phyloP scores from a whole-genome alignment of 2,329 filamentous ascomycete species.

The Acarospora socialis region DNA sequence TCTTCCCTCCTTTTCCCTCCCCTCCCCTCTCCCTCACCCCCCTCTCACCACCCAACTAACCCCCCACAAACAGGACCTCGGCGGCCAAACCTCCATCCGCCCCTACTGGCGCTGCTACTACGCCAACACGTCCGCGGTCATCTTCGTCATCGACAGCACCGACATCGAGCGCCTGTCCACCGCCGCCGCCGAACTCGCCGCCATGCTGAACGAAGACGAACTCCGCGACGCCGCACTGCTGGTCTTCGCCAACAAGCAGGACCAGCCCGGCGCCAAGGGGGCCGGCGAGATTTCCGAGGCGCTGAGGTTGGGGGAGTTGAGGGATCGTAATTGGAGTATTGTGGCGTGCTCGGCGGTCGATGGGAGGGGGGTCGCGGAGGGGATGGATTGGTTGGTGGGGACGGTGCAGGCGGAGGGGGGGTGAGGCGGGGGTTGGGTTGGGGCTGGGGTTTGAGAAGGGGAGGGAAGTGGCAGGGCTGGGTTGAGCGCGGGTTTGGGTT shows the following conservation, averaged over 20 bases:
- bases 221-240: slow-evolving; percentile 81
- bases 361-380: slow-evolving; percentile 84
- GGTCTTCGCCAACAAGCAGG: slow-evolving; percentile 98
- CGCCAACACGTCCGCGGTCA: slow-evolving; percentile 92
- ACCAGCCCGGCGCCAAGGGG: slow-evolving; percentile 91
- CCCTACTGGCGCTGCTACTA: slow-evolving; percentile 99
- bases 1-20: not conserved
- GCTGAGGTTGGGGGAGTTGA: slow-evolving; percentile 72
- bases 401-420: too few relatives aligned
- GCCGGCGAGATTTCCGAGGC: slow-evolving; percentile 95
- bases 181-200: slow-evolving; percentile 78
- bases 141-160: slow-evolving; percentile 96
- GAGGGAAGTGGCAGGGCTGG: too few relatives aligned
- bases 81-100: slow-evolving; percentile 94
- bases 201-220: slow-evolving; percentile 96
- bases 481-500: too few relatives aligned
- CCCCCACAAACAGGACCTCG: slow-evolving; percentile 52
- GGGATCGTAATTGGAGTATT: slow-evolving; percentile 98
- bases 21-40: not conserved
- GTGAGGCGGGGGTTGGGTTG: too few relatives aligned
- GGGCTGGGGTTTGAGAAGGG: too few relatives aligned
- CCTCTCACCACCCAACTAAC: not conserved
- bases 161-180: slow-evolving; percentile 92
- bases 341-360: slow-evolving; percentile 95
- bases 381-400: slow-evolving; percentile 98